Evolutionary conservation across 441 rosid genomes (phyloP), one percentile per base, ranked within the genome.

Genomic region (Euphorbia celastroides): DNA sequence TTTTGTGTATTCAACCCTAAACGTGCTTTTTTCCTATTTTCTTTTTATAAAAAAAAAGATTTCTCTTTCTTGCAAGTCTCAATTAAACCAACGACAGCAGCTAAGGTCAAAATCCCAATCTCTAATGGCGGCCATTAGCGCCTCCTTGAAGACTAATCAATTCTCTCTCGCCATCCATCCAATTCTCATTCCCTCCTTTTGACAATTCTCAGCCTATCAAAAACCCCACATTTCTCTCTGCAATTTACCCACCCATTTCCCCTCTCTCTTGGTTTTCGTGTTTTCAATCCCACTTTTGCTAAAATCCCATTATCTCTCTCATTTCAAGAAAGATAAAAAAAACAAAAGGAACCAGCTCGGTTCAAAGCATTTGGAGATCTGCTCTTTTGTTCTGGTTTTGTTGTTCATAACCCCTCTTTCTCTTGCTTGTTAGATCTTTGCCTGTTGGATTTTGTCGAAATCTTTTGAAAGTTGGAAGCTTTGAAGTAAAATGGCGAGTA

Each of bases 401-500:
- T 67, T 51, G 42, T 50, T 28, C 54, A 41, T 51, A 26, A 7
- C 7, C 26, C n/a, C 31, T 48, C 52, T 25, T 32, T 10, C 61
- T 66, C 9, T 51, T 30, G 8, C 12, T 17, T 20, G 11, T 55
- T 64, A 66, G 51, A 38, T 66, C 66, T 22, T 34, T 62, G 59
- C 27, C 16, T 7, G 50, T 42, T 66, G 46, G 17, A 26, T 17
- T 44, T 48, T 22, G 0, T 60, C 59, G 50, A 41, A 67, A 32
- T 16, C n/a, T 61, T 70, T 70, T 20, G 1, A 32, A 38, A 66
- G 41, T 20, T 52, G 8, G 28, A 16, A 44, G 20, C 34, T 69
- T 52, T 12, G 59, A 30, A 55, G 50, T 41, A 76, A 72, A 78
- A 91, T 92, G 99, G 87, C 82, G 62, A 88, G 82, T 70, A 92